Evolutionary conservation across 768 basidiomycete species (phyloP), one percentile per base, ranked within the genome.

Genomic region (Lentinula sp.): DNA sequence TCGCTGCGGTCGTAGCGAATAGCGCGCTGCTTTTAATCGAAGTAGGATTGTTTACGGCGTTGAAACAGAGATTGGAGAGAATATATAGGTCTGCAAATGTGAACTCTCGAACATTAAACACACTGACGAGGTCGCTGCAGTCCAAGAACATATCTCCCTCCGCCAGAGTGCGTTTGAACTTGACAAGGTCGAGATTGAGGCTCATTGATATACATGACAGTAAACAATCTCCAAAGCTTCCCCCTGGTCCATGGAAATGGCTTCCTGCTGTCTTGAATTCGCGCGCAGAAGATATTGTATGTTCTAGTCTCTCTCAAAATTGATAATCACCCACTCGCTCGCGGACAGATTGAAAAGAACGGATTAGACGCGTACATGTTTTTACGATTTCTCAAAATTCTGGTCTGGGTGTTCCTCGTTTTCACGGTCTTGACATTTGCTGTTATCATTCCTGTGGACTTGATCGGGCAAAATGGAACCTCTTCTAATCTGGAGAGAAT

Each of bases 361-460:
- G 85, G 85, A 0, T 74, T 86, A 57, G 88, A 90, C 70, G 86
- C 88, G 69, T 80, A 80, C 62, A 79, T 88, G 77, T 78, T 88
- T 50, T 71, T 84, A 18, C 80, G 88, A 59, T 85, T 86, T 72
- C 69, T 87, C 63, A 82, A 83, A 68, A 81, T 88, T 61, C 71
- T 81, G n/a, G 81, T 88, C 63, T 69, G 78, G 62, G 81, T 86
- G 7, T 86, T 88, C 68, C 62, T 76, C 10, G 69, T 75, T 8
- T 79, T 79, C 65, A 88, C 83, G 64, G 18, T 84, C 53, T 42
- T 83, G n/a, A 86, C 87, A 4, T 88, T 87, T 74, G 57, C 75
- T n/a, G 72, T 88, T 46, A 78, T 89, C 34, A 64, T 88, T 2
- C 87, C 87, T 10, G 75, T 84, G 50, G 78, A 87, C 59, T 69